phyloP scores from a whole-genome alignment of 768 basidiomycete genomes.

The Mycena belliarum region DNA sequence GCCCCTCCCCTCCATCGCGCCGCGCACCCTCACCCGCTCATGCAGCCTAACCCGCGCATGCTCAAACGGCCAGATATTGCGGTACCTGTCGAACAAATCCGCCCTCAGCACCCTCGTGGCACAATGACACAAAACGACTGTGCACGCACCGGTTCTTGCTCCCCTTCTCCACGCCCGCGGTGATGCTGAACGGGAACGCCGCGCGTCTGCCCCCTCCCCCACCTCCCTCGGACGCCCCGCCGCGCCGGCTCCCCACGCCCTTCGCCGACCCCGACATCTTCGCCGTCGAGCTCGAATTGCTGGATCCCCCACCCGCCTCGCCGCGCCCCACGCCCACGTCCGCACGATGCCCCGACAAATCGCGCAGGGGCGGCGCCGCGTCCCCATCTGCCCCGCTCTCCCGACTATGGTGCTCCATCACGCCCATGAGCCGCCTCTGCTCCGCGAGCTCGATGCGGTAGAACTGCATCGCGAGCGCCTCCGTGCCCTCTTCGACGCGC shows the following conservation, averaged over 20 bases:
- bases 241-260: no score
- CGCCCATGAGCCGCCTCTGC: slow-evolving; percentile 82
- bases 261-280: no score
- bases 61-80: slow-evolving; percentile 97
- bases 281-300: neutral
- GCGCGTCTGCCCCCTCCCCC: neutral
- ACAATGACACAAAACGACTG: neutral
- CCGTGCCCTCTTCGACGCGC: slow-evolving; percentile 66
- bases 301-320: no score
- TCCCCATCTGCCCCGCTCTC: no score
- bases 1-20: no score
- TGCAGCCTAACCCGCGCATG: slow-evolving; percentile 85
- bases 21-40: neutral
- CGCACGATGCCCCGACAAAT: no score
- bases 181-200: slow-evolving; percentile 86
- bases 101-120: no score
- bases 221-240: no score
- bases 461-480: slow-evolving; percentile 88
- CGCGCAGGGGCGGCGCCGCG: no score
- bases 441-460: slow-evolving; percentile 91
- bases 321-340: no score
- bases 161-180: slow-evolving; percentile 93
- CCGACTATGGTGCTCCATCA: slow-evolving; percentile 87
- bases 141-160: slow-evolving; percentile 80
- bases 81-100: slow-evolving; percentile 74